Evolutionary conservation across 495 filamentous ascomycete species (phyloP).

Genomic region (Aspergillus funiculosus): DNA sequence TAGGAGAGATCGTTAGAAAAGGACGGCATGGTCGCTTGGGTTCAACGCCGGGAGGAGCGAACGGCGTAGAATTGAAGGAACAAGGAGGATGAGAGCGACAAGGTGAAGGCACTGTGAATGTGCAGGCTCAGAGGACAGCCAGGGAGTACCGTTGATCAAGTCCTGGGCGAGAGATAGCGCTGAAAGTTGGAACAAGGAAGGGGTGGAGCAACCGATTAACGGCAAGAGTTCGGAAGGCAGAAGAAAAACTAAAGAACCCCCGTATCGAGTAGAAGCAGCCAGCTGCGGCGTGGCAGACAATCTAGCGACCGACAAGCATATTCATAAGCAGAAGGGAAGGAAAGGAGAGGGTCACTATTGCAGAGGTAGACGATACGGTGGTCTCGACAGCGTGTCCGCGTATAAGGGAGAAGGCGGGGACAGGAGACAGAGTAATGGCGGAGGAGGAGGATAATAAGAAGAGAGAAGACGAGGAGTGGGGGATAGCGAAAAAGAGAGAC

Average conservation of each 20-base stretch:
- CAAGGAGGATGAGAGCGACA: background rate
- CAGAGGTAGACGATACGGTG: slow-evolving; percentile 12
- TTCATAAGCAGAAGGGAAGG: slow-evolving; percentile 11
- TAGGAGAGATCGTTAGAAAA: slow-evolving; percentile 38
- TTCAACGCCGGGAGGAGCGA: slow-evolving; percentile 6
- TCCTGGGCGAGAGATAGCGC: slow-evolving; percentile 6
- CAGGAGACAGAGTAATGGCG: slow-evolving; percentile 8
- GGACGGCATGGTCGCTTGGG: slow-evolving; percentile 35
- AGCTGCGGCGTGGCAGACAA: slow-evolving; percentile 24
- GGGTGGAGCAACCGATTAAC: slow-evolving; percentile 11
- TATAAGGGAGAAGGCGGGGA: slow-evolving; percentile 4
- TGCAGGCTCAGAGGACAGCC: background rate
- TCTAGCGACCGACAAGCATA: slow-evolving; percentile 26
- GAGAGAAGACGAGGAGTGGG: slow-evolving; percentile 9
- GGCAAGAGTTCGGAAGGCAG: slow-evolving; percentile 4
- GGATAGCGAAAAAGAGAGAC: slow-evolving; percentile 10
- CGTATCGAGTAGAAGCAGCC: slow-evolving; percentile 15
- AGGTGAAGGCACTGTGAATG: background rate
- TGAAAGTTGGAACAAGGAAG: slow-evolving; percentile 14
- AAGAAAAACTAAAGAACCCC: slow-evolving; percentile 9
- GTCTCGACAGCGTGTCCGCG: slow-evolving; percentile 13
- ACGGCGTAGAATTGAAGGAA: slow-evolving; percentile 1
- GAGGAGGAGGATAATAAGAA: slow-evolving; percentile 4
- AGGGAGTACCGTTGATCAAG: background rate
- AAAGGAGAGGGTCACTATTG: slow-evolving; percentile 7